phyloP scores from a whole-genome alignment of 2,329 filamentous ascomycete species.

The Phoma sp. region DNA sequence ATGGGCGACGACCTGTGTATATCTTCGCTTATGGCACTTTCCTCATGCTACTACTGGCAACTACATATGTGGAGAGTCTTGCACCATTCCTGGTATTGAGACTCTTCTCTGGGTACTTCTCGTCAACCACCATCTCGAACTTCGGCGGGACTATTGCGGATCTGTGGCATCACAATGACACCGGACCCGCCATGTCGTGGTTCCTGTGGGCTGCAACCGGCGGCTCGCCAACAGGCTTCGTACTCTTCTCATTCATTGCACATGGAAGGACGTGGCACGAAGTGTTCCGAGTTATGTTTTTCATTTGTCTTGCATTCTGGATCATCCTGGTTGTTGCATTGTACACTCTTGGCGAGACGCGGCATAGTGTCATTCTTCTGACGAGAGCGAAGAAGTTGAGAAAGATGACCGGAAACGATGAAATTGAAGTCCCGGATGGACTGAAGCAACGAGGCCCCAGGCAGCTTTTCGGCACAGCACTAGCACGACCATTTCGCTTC shows the following conservation, averaged over 20 bases:
- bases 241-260: slow-evolving; percentile 56
- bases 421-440: slow-evolving; percentile 47
- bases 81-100: slow-evolving; percentile 54
- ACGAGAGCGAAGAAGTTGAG: slow-evolving; percentile 42
- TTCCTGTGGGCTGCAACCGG: slow-evolving; percentile 58
- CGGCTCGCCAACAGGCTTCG: slow-evolving; percentile 56
- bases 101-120: slow-evolving; percentile 56
- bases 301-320: slow-evolving; percentile 55
- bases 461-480: slow-evolving; percentile 52
- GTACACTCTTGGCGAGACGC: slow-evolving; percentile 51
- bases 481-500: slow-evolving; percentile 58
- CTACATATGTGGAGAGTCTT: slow-evolving; percentile 53
- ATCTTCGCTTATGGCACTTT: slow-evolving; percentile 54
- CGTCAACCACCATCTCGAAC: slow-evolving; percentile 50
- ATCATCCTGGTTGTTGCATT: slow-evolving; percentile 51
- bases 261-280: slow-evolving; percentile 53
- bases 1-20: slow-evolving; percentile 54
- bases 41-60: slow-evolving; percentile 53
- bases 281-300: slow-evolving; percentile 57
- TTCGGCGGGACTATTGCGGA: slow-evolving; percentile 57
- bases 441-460: slow-evolving; percentile 49
- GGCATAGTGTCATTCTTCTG: slow-evolving; percentile 55
- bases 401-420: slow-evolving; percentile 32
- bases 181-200: slow-evolving; percentile 51
- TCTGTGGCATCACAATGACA: slow-evolving; percentile 53